A percentile compares a stretch with the other conserved stretches of the same genome.
These are phyloP conservation scores for Kockovaella imperatae DNA, from an alignment of 768 basidiomycete species.

Conservation along the genomic window DNA sequence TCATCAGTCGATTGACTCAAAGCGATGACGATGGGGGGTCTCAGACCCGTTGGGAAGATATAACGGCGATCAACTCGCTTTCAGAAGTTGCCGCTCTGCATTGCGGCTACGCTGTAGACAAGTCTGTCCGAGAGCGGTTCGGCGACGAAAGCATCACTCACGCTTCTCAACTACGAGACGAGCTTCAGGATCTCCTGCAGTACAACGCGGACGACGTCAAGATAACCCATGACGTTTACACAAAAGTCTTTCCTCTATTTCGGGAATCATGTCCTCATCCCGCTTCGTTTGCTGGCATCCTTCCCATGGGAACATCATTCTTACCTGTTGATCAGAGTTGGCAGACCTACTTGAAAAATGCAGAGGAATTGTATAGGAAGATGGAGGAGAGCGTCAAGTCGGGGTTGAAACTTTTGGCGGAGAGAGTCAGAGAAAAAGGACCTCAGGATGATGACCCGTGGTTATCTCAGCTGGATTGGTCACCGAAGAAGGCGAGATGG, in stretches of 20 bases:
- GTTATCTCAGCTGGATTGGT: conserved; percentile 90
- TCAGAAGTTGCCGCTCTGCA: conserved; percentile 86
- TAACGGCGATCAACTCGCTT: conserved; percentile 85
- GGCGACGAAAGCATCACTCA: conserved; percentile 62
- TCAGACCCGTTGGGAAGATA: conserved; percentile 76
- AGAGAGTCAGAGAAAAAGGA: conserved; percentile 50
- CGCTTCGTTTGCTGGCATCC: conserved; percentile 80
- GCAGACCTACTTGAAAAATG: conserved; percentile 70
- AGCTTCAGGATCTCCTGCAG: conserved; percentile 63
- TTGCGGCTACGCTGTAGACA: conserved; percentile 71
- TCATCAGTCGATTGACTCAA: conserved; percentile 4
- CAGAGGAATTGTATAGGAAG: conserved; percentile 67
- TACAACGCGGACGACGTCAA: conserved; percentile 83
- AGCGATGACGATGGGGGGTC: conserved; percentile 43
- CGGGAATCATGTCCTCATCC: conserved; percentile 78
- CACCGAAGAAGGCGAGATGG: conserved; percentile 57
- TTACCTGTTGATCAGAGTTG: conserved; percentile 83
- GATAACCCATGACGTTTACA: conserved; percentile 74
- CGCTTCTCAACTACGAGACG: conserved; percentile 58
- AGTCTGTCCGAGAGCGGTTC: conserved; percentile 54
- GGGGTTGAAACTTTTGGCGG: conserved; percentile 63
- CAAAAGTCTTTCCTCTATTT: conserved; percentile 70
- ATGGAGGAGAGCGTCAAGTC: conserved; percentile 59
- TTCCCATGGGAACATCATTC: conserved; percentile 86
- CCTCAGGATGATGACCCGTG: conserved; percentile 69